Percentiles rank a stretch among this genome's conserved stretches.
phyloP scores from a whole-genome alignment of 495 filamentous ascomycete genomes.

The Oidiodendron maius region DNA sequence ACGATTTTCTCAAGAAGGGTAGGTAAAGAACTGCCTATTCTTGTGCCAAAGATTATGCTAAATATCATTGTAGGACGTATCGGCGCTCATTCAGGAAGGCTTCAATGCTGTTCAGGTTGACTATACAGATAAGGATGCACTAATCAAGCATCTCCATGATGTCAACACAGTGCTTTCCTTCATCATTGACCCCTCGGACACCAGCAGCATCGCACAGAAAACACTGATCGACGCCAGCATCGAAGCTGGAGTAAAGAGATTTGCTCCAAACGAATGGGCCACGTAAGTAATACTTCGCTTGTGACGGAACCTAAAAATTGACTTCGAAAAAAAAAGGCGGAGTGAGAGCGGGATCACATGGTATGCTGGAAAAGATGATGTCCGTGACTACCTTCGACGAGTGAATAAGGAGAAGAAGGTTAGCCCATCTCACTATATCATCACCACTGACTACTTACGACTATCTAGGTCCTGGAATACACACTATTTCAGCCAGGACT shows the following conservation, averaged over 20 bases:
- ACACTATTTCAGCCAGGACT: slow-evolving; percentile 48
- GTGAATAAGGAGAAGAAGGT: slow-evolving; percentile 44
- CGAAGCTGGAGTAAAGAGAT: slow-evolving; percentile 44
- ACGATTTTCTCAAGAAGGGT: slow-evolving; percentile 7
- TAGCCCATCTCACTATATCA: not conserved
- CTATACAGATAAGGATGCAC: not conserved
- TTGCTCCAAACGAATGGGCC: slow-evolving; percentile 37
- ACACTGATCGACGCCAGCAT: slow-evolving; percentile 47
- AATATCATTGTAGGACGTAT: not conserved
- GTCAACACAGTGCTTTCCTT: slow-evolving; percentile 50
- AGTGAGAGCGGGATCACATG: slow-evolving; percentile 30
- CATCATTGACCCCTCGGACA: slow-evolving; percentile 30
- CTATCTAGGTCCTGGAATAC: slow-evolving; percentile 47
- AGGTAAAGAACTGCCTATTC: not conserved
- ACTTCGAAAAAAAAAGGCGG: slow-evolving; percentile 15
- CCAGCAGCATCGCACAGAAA: slow-evolving; percentile 30
- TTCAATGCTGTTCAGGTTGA: not conserved
- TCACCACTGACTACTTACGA: not conserved
- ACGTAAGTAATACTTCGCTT: slow-evolving; percentile 5
- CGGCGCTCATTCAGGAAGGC: not conserved
- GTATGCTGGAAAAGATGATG: slow-evolving; percentile 32
- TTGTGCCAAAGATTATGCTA: not conserved
- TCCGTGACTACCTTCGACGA: slow-evolving; percentile 40
- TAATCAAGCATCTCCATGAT: slow-evolving; percentile 20
- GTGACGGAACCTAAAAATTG: not conserved